These are phyloP conservation scores for Apodospora peruviana DNA, from an alignment of 495 filamentous ascomycete genomes.

Conservation along the genomic window DNA sequence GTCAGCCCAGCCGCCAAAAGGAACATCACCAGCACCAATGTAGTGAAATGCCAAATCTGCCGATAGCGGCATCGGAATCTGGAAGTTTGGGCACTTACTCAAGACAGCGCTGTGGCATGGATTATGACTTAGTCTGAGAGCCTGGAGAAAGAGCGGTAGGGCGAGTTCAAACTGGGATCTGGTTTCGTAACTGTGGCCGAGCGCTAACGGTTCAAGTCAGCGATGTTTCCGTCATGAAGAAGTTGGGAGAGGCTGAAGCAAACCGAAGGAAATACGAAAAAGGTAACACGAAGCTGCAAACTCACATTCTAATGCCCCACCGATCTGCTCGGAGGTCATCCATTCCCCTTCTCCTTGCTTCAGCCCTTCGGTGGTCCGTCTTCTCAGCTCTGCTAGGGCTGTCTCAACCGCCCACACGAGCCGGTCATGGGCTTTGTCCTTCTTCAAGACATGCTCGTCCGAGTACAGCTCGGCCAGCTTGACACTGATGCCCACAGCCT, in stretches of 20 bases:
- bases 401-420: conserved; percentile 82
- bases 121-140: conserved; percentile 66
- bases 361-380: conserved; percentile 57
- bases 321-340: conserved; percentile 67
- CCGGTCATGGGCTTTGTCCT: conserved; percentile 63
- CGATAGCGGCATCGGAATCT: not conserved
- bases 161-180: conserved; percentile 70
- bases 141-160: conserved; percentile 82
- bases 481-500: conserved; percentile 65
- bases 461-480: conserved; percentile 80
- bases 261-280: not conserved
- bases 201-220: conserved; percentile 39
- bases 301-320: conserved; percentile 63
- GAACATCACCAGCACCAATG: not conserved
- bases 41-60: not conserved
- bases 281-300: not conserved
- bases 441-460: conserved; percentile 51
- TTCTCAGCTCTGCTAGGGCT: conserved; percentile 62
- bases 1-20: not conserved
- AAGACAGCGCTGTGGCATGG: conserved; percentile 63
- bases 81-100: conserved; percentile 43
- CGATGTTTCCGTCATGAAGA: conserved; percentile 3
- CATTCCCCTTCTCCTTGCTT: conserved; percentile 63
- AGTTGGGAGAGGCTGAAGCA: not conserved
- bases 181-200: conserved; percentile 66